Base-by-base conservation (phyloP, 225 moss, liverwort and hornwort species). In the Bryum argenteum region DNA sequence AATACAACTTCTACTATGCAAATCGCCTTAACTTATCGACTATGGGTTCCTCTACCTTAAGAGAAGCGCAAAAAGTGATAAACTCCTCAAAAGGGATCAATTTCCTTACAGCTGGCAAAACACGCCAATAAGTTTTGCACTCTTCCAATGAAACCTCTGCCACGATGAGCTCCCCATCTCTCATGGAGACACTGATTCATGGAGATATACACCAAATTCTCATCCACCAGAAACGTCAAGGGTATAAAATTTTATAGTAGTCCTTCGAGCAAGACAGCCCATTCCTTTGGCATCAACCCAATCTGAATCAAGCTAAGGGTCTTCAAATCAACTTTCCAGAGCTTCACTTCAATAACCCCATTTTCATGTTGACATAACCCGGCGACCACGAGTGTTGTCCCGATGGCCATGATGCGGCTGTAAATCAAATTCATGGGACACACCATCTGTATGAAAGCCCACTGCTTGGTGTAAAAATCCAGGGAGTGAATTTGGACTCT, bases 71-170 rank as follows among this genome's bases (percentile, higher is more conserved):
- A 42, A 87, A 84, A 41, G 84, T 73, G 43, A 81, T 71, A 70
- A 84, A 69, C 45, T 50, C 78, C 52, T 87, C 81, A 71, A 84
- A n/a, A n/a, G n/a, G n/a, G n/a, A 87, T 21, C 84, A 68, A 64
- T 71, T 79, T 8, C 79, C 84, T 13, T 59, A 87, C 66, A 40
- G 66, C 71, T 16, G 84, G 81, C 23, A 87, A 59, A 18, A 41
- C 39, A 45, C 52, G 66, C 87, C 87, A 87, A 43, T 77, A 59
- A 9, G 79, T 84, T 55, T 60, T 71, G 43, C 81, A 66, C 5
- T 75, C 76, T 43, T 71, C 23, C 2, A 78, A 63, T 19, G 50
- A 81, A 15, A 87, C 61, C 21, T 74, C 81, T 13, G 84, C 87
- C 57, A 61, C 71, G 8, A 84, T 70, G 58, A 81, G 63, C 4